Percentiles rank a stretch among this genome's conserved stretches.
These are phyloP conservation scores for Amanita rimosa DNA, from an alignment of 768 basidiomycete genomes.

Conservation along the genomic window DNA sequence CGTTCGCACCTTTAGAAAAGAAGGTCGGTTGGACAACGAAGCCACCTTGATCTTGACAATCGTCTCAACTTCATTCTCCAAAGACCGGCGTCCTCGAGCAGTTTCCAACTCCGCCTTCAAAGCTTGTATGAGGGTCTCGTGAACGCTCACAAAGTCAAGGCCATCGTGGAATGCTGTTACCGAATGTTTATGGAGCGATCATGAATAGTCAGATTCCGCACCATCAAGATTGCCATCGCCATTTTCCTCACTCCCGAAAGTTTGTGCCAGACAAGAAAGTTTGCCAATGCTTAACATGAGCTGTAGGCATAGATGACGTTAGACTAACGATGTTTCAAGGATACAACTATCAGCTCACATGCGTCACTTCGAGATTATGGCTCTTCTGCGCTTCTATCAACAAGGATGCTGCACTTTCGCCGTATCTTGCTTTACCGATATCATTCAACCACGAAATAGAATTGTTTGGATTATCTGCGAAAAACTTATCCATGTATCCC, in stretches of 20 bases:
- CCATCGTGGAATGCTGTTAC: constrained; percentile 70
- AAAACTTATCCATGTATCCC: constrained; percentile 61
- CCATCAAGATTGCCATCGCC: constrained; percentile 50
- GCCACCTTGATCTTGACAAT: constrained; percentile 46
- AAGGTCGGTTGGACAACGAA: constrained; percentile 31
- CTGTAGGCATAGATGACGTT: constrained; percentile 31
- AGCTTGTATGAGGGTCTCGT: constrained; percentile 54
- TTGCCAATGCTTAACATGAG: constrained; percentile 89
- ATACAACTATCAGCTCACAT: constrained; percentile 41
- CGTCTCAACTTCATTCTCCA: constrained; percentile 59
- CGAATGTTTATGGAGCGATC: neutral
- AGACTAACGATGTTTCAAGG: neutral
- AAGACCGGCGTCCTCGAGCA: constrained; percentile 46
- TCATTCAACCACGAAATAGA: constrained; percentile 84
- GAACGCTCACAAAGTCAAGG: constrained; percentile 81
- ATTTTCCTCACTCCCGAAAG: constrained; percentile 44
- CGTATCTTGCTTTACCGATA: constrained; percentile 57
- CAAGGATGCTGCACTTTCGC: constrained; percentile 52
- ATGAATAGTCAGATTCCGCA: constrained; percentile 15
- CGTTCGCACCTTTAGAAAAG: constrained; percentile 35
- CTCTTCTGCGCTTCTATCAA: constrained; percentile 49
- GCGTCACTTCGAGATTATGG: constrained; percentile 54
- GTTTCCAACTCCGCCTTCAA: constrained; percentile 39
- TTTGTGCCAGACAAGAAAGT: constrained; percentile 67
- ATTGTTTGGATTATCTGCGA: constrained; percentile 45